Evolutionary conservation across 2,329 filamentous ascomycete species (phyloP).

Genomic region (Rugonectria rugulosa): DNA sequence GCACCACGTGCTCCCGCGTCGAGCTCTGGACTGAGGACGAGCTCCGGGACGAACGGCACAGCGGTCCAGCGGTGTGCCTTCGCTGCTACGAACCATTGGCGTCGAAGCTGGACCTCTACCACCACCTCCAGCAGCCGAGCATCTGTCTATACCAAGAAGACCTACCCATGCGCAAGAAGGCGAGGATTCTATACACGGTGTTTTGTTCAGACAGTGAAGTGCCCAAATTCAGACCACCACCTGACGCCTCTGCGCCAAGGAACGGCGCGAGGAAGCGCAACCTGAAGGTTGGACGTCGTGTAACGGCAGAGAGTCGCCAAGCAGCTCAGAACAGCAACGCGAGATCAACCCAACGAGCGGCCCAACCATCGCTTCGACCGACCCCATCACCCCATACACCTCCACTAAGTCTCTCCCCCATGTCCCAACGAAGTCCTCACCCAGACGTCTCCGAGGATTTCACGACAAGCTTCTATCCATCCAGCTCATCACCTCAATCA

Average conservation of each 20-base stretch:
- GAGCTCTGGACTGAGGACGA: constrained; percentile 22
- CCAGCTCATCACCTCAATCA: not conserved
- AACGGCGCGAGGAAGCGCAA: constrained; percentile 12
- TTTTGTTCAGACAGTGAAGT: constrained; percentile 3
- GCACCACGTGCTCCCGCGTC: constrained; percentile 21
- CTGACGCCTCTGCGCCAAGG: not conserved
- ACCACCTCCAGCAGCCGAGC: constrained; percentile 22
- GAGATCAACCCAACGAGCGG: not conserved
- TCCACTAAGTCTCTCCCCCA: not conserved
- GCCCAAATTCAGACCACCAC: constrained; percentile 6
- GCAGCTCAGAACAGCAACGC: not conserved
- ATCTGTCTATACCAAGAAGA: constrained; percentile 20
- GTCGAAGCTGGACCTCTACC: constrained; percentile 23
- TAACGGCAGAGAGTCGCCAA: not conserved
- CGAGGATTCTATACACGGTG: constrained; percentile 21
- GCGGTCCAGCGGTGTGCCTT: constrained; percentile 27
- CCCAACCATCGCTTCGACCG: not conserved
- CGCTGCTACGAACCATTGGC: constrained; percentile 28
- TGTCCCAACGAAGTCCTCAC: not conserved
- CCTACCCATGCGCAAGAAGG: constrained; percentile 15
- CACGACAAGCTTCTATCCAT: not conserved
- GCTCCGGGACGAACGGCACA: constrained; percentile 22
- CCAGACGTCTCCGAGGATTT: not conserved
- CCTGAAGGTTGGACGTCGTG: not conserved
- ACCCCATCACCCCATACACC: not conserved